Evolutionary conservation across 495 filamentous ascomycete species (phyloP), one percentile per base, ranked within the genome.

Genomic region (Penicillium herquei): DNA sequence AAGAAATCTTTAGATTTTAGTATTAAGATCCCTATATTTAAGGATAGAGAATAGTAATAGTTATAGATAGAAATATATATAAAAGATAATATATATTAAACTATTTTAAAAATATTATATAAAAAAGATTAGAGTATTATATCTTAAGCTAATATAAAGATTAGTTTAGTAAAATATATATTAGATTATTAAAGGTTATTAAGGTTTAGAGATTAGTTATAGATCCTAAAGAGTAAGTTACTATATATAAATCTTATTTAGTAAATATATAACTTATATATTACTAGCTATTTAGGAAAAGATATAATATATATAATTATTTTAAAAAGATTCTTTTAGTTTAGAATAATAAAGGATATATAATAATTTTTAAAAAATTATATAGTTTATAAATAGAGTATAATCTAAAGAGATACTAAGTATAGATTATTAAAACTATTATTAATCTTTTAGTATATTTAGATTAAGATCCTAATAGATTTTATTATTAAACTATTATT

Each of bases 31-130:
- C n/a, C n/a, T n/a, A n/a, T n/a, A n/a, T n/a, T n/a, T n/a, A n/a
- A n/a, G n/a, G n/a, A n/a, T n/a, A n/a, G n/a, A n/a, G n/a, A n/a
- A n/a, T n/a, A n/a, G n/a, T n/a, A n/a, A n/a, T n/a, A n/a, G n/a
- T n/a, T n/a, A n/a, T n/a, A n/a, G n/a, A n/a, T n/a, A n/a, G n/a
- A n/a, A n/a, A n/a, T n/a, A n/a, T n/a, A n/a, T n/a, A n/a, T n/a
- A n/a, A n/a, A n/a, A n/a, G n/a, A n/a, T n/a, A 48, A 12, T 45
- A 45, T 45, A 18, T 45, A 18, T 45, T 45, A 45, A 45, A 6
- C 9, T 45, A 18, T 18, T 45, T 18, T 45, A 45, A 26, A 18
- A 45, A 12, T 45, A 18, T 45, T 45, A 18, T 45, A 45, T 45
- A 45, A 45, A 45, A 10, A 45, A 18, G 26, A 45, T 21, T 45